Evolutionary conservation across 805 yeast species (phyloP), one percentile per base, ranked within the genome.

Genomic region (Yamadazyma nakazawae): DNA sequence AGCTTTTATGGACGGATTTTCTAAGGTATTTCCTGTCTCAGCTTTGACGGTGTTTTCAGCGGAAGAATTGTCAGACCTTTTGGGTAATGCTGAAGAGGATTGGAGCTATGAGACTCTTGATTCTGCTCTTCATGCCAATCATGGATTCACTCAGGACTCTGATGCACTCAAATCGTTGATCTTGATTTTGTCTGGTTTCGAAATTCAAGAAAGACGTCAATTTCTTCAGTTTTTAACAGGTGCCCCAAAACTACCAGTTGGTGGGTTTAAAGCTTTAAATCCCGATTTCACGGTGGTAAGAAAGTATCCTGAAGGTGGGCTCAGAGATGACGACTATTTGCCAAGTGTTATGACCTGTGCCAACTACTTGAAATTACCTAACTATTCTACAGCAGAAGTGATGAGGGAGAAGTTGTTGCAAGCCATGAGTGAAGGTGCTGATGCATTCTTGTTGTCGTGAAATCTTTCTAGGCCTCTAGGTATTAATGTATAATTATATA

Each of bases 261-360:
- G 98, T 1, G 98, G 98, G 0, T 92, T 92, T 70, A 85, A 84
- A 55, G 78, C 86, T 0, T 69, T 92, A 46, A 75, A 78, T 38
- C 99, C 99, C 0, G 84, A 78, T 44, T 75, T 92, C 40, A 92
- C 98, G 0, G 90, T 94, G 31, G 98, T 94, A 1, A 68, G 88
- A 50, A 90, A 88, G 60, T 82, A 78, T 48, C 76, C 84, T n/a
- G 98, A 92, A 43, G 82, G 78, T 40, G 85, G 82, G 0, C 61
- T 79, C 21, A 64, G 68, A 11, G 77, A 87, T 5, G 96, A 92
- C 63, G 89, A 83, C 50, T 90, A 85, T 59, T 72, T 94, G 47
- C 98, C 99, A 1, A 88, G 96, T 66, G 99, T 94, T 2, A 92
- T 92, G 99, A 92, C 99, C 0, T 92, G 99, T 71, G 97, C 96